phyloP scores from a whole-genome alignment of 805 yeast species.

The Ogataea thermomethanolica region DNA sequence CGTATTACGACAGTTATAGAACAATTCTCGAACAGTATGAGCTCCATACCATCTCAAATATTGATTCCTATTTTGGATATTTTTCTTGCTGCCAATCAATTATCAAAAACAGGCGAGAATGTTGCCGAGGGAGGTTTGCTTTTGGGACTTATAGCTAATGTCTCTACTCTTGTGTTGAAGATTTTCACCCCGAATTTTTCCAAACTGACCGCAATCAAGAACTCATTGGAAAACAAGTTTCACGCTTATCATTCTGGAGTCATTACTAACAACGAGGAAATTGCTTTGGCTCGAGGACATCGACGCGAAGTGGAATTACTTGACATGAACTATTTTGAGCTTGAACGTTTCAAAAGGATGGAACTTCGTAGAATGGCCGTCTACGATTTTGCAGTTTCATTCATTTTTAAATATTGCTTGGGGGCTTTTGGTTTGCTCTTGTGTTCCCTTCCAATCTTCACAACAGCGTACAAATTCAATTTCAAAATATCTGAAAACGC shows the following conservation, averaged over 20 bases:
- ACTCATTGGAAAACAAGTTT: conserved; percentile 79
- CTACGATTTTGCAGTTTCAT: conserved; percentile 82
- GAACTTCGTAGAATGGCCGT: conserved; percentile 69
- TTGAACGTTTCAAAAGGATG: conserved; percentile 72
- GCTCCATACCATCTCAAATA: conserved; percentile 76
- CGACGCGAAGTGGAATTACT: conserved; percentile 69
- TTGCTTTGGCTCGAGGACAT: conserved; percentile 82
- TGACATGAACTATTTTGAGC: conserved; percentile 76
- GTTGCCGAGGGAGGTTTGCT: conserved; percentile 76
- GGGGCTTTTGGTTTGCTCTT: conserved; percentile 91
- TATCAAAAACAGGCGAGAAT: conserved; percentile 61
- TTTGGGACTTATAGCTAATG: conserved; percentile 74
- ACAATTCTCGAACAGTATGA: conserved; percentile 65
- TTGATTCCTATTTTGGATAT: conserved; percentile 82
- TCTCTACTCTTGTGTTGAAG: conserved; percentile 69
- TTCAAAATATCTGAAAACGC: conserved; percentile 45
- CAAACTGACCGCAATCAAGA: conserved; percentile 67
- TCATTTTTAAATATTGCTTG: conserved; percentile 88
- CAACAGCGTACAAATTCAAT: conserved; percentile 27
- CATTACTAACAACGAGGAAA: conserved; percentile 77
- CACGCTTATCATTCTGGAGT: conserved; percentile 80
- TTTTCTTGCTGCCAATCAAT: conserved; percentile 73
- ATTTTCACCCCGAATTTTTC: conserved; percentile 90
- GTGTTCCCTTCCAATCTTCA: conserved; percentile 85
- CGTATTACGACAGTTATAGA: conserved; percentile 78